A percentile compares a stretch with the other conserved stretches of the same genome.
Conservation (phyloP, 2,329 filamentous ascomycete genomes). For the Eutypa lata region DNA sequence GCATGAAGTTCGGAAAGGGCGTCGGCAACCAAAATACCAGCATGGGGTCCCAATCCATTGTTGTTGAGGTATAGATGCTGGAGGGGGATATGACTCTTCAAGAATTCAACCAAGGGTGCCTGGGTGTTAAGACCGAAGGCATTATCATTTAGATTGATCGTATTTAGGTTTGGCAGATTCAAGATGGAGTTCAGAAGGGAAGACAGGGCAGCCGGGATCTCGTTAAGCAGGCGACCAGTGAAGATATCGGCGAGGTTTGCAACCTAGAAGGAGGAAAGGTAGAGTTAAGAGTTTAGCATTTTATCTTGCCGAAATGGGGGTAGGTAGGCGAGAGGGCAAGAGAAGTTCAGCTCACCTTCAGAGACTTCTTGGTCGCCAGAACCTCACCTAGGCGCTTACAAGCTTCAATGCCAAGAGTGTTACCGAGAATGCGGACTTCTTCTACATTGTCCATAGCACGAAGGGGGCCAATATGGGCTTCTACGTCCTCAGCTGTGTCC, state of each 20-base stretch:
- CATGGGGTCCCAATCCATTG: conserved; percentile 91
- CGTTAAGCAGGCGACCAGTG: conserved; percentile 85
- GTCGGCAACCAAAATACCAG: conserved; percentile 84
- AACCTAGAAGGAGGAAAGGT: conserved; percentile 40
- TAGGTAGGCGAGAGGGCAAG: conserved; percentile 6
- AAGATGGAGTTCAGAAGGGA: conserved; percentile 83
- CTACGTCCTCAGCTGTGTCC: conserved; percentile 81
- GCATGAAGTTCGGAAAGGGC: conserved; percentile 78
- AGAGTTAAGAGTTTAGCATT: conserved; percentile 8
- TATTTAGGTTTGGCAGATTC: conserved; percentile 80
- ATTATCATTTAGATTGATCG: conserved; percentile 95
- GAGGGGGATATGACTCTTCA: conserved; percentile 82
- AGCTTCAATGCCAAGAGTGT: conserved; percentile 87
- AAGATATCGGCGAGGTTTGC: conserved; percentile 98
- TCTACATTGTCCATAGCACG: conserved; percentile 71
- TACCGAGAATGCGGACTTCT: conserved; percentile 83
- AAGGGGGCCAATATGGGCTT: conserved; percentile 76
- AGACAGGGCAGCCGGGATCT: conserved; percentile 88
- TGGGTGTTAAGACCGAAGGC: conserved; percentile 95
- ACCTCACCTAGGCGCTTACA: conserved; percentile 82
- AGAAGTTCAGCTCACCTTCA: conserved; percentile 55
- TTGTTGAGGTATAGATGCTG: conserved; percentile 97
- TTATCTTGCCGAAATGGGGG: background rate
- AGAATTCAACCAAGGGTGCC: conserved; percentile 87
- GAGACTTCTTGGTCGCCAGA: conserved; percentile 76